Base-by-base conservation (phyloP, 257 asterid genomes). In the Ophiorrhiza pumila region DNA sequence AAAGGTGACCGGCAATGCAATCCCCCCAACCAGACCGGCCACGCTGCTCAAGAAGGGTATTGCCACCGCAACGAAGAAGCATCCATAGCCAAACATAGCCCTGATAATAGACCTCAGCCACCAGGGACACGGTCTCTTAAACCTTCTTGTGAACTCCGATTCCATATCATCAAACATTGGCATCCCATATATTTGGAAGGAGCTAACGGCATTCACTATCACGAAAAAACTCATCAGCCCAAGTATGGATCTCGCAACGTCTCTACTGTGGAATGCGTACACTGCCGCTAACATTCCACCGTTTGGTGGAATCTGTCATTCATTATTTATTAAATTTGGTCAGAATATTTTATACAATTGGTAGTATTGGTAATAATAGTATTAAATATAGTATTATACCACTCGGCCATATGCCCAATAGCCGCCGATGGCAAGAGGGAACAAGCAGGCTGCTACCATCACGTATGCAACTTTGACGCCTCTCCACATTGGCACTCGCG, bases 401-500 rank as follows among this genome's bases (percentile, higher is more conserved):
- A 58, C 0, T 27, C 76, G 75, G 37, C 98, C 98, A 11, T 93
- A 93, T 3, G 96, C 96, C 97, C 97, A 93, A 39, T 91, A 93
- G 2, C 98, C 97, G 20, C 77, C 90, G 7, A 93, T 81, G 5
- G 97, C 90, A 0, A 91, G 84, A 31, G 97, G 98, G 78, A 87
- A 93, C 20, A 93, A 71, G 73, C 98, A 93, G 76, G 77, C n/a
- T 7, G 98, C 97, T 23, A 93, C 78, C 2, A 91, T 65, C 0
- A 75, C 1, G 65, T 93, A 93, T 7, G 98, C 88, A 9, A 59
- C 83, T 79, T 87, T 87, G 7, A 93, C 96, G 20, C 97, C 98
- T 71, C 84, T 86, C 98, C 98, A 93, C 98, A 93, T 93, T 17
- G 98, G 96, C 18, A 91, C 83, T 53, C 88, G 72, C 0, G 98